Conservation (phyloP, 2,329 filamentous ascomycete genomes). For the Balansia obtecta region DNA sequence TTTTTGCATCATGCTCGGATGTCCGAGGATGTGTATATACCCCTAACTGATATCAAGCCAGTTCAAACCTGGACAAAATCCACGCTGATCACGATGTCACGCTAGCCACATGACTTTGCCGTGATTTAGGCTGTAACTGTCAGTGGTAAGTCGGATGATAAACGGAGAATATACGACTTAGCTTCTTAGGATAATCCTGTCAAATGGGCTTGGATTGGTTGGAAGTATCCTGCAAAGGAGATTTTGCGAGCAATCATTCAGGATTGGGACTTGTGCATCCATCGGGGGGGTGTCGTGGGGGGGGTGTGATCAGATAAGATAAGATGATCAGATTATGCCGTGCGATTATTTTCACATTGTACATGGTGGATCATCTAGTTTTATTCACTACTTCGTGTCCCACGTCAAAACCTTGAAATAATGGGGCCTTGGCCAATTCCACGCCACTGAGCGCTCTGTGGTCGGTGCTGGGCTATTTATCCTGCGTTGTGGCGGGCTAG, state of each 20-base stretch:
- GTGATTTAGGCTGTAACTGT: no score
- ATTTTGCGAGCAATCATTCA: neutral
- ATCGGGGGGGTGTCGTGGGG: neutral
- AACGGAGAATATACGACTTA: no score
- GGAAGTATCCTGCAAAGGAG: neutral
- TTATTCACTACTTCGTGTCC: no score
- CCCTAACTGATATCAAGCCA: no score
- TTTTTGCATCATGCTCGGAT: neutral
- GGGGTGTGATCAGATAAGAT: neutral
- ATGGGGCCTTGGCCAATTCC: neutral
- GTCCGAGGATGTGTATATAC: no score
- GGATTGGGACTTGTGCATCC: neutral
- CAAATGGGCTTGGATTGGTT: no score
- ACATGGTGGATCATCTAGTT: neutral
- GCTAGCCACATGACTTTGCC: no score
- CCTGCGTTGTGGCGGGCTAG: neutral
- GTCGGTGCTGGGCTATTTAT: neutral
- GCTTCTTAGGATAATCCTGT: no score
- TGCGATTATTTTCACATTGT: neutral
- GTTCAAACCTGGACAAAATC: no score
- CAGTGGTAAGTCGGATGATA: no score
- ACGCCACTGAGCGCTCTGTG: neutral
- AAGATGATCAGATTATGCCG: neutral
- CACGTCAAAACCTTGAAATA: neutral
- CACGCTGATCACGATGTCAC: no score